Evolutionary conservation across 2,329 filamentous ascomycete species (phyloP), one percentile per base, ranked within the genome.

Genomic region (Gremmenia infestans): DNA sequence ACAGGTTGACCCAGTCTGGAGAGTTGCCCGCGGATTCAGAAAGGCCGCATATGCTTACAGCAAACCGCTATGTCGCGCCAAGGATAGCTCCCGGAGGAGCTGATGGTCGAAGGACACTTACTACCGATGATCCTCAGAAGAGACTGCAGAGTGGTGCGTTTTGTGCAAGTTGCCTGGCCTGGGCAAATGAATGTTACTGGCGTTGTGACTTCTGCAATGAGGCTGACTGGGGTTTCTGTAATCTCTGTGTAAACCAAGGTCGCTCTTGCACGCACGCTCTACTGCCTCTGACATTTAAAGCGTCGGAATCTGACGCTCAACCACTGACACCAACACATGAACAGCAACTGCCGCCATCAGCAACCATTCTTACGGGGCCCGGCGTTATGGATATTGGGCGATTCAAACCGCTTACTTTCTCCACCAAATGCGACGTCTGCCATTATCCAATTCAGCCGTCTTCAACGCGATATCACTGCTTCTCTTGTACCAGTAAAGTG

Each of bases 161-260:
- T 71, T 97, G 93, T 69, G 83, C 87, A 39, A 80, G 81, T 48
- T 97, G 93, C 69, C 76, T 80, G 17, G 76, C 81, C 0, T 88
- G 84, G 76, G 81, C 90, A 0, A 92, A 95, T 65, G 81, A 87
- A 51, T 94, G 90, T 72, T 96, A 89, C 72, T 97, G 92, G 93
- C 86, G 89, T 60, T 97, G 93, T 70, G 83, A 88, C 57, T 71
- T 80, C 25, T 97, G 93, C 73, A 96, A 96, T 65, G 85, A 94
- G 60, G 93, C 91, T 5, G 92, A 95, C 67, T 97, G 92, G 92
- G 93, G 93, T 0, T 97, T 90, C 69, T 97, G 93, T 73, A 91
- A 92, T 65, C 75, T 80, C 58, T 97, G 93, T 63, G 90, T 96
- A 32, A 92, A 93, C 57, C 85, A 87, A 70, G 91, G 90, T 15